A percentile compares a stretch with the other conserved stretches of the same genome.
phyloP scores from a whole-genome alignment of 2,329 filamentous ascomycete species.

The Coniochaeta pulveracea region DNA sequence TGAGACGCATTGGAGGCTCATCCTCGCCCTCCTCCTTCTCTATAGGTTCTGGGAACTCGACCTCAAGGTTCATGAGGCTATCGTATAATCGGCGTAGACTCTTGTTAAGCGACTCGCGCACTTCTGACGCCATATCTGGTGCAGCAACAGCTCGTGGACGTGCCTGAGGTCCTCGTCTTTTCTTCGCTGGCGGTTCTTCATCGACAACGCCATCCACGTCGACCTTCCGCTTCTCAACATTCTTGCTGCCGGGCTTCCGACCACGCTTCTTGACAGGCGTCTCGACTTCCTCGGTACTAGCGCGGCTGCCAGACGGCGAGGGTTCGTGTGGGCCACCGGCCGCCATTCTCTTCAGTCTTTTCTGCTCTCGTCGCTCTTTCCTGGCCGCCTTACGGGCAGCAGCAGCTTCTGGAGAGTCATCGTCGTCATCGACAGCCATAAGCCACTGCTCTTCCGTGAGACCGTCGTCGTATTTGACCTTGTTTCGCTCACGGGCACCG shows the following conservation, averaged over 20 bases:
- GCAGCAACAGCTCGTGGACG: constrained; percentile 49
- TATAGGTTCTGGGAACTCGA: constrained; percentile 52
- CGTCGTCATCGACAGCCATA: constrained; percentile 93
- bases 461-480: constrained; percentile 92
- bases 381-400: constrained; percentile 81
- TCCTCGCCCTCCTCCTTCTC: constrained; percentile 36
- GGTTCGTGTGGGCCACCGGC: constrained; percentile 35
- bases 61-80: constrained; percentile 71
- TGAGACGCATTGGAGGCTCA: constrained; percentile 56
- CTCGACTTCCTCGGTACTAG: constrained; percentile 72
- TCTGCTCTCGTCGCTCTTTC: constrained; percentile 67
- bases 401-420: constrained; percentile 86
- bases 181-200: constrained; percentile 67
- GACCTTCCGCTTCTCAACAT: constrained; percentile 76
- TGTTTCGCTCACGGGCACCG: constrained; percentile 87
- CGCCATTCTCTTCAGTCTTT: constrained; percentile 53
- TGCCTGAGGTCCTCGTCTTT: constrained; percentile 60
- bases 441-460: constrained; percentile 98
- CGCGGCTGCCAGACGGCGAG: constrained; percentile 68
- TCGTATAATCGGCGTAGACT: constrained; percentile 72
- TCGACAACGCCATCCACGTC: constrained; percentile 65
- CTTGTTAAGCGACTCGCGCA: constrained; percentile 68
- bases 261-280: constrained; percentile 70
- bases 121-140: constrained; percentile 47
- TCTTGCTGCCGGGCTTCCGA: constrained; percentile 63